A percentile compares a stretch with the other conserved stretches of the same genome.
Conservation (phyloP, 208 protist species). For the Trypanosoma rangeli region DNA sequence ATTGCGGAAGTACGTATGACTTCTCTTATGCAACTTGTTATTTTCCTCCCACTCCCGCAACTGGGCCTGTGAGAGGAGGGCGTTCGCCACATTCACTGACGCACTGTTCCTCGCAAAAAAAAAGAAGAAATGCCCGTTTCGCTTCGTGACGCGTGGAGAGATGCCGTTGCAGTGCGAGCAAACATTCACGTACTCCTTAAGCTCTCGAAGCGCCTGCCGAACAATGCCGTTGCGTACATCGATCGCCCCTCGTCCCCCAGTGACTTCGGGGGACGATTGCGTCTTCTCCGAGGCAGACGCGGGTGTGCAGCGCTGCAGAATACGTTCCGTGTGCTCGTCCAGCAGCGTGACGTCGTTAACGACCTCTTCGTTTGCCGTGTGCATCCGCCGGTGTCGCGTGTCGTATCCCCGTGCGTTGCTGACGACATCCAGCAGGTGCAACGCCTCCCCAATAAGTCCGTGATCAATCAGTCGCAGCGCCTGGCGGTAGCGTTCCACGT, state of each 20-base stretch:
- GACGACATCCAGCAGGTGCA: conserved; percentile 79
- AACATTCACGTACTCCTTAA: conserved; percentile 54
- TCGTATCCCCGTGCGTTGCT: conserved; percentile 60
- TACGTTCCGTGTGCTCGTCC: conserved; percentile 57
- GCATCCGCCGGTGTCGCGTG: conserved; percentile 38
- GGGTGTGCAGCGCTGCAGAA: conserved; percentile 36
- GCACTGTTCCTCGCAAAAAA: conserved; percentile 68
- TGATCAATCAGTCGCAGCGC: conserved; percentile 73
- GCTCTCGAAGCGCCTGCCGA: conserved; percentile 63
- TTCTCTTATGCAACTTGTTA: conserved; percentile 64
- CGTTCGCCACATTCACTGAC: conserved; percentile 56
- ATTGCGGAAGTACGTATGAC: conserved; percentile 67
- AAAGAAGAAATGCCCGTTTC: conserved; percentile 86
- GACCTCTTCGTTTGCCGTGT: conserved; percentile 64
- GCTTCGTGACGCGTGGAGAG: conserved; percentile 71
- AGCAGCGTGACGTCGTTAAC: conserved; percentile 65
- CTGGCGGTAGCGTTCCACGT: conserved; percentile 80
- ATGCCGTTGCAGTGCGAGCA: conserved; percentile 79
- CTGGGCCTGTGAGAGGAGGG: conserved; percentile 49
- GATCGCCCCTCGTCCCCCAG: conserved; percentile 33
- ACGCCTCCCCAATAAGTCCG: conserved; percentile 73
- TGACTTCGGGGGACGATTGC: neutral
- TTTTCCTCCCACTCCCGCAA: conserved; percentile 63
- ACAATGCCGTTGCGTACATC: conserved; percentile 80
- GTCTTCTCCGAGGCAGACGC: neutral